A percentile compares a stretch with the other conserved stretches of the same genome.
Conservation (phyloP, 2,329 filamentous ascomycete genomes). For the Diaporthe sp. region DNA sequence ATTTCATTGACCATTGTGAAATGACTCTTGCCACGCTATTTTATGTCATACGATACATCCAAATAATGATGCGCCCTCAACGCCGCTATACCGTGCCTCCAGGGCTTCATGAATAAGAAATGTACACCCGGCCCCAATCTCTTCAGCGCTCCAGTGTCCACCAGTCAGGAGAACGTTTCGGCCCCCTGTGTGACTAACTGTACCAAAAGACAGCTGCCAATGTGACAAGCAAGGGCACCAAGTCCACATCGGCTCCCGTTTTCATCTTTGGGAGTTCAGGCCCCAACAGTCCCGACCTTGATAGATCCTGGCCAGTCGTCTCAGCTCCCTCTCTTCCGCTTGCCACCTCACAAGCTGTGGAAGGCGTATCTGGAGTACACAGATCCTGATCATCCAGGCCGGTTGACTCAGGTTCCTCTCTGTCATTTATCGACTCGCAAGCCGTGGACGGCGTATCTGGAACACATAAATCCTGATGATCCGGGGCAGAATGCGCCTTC, state of each 20-base stretch:
- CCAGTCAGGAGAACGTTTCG: too few species aligned
- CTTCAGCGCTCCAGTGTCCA: not conserved
- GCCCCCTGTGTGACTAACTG: not conserved
- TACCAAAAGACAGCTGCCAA: not conserved
- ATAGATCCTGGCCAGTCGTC: not conserved
- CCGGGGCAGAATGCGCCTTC: not conserved
- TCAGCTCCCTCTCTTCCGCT: not conserved
- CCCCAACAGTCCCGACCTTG: not conserved
- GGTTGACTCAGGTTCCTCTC: not conserved
- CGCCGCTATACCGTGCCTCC: not conserved
- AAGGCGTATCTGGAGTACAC: not conserved
- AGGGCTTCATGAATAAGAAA: not conserved
- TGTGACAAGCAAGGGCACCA: not conserved
- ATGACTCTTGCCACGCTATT: not conserved
- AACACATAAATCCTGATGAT: not conserved
- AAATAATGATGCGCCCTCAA: not conserved
- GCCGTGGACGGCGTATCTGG: not conserved
- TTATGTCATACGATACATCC: not conserved
- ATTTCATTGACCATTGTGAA: not conserved
- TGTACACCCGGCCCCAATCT: too few species aligned
- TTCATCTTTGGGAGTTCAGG: not conserved
- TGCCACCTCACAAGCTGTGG: not conserved
- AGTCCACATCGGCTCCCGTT: not conserved
- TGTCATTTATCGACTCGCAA: not conserved
- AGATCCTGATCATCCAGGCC: not conserved